Base-by-base conservation (phyloP, 345 rosid genomes). In the Eucalyptus sp. region DNA sequence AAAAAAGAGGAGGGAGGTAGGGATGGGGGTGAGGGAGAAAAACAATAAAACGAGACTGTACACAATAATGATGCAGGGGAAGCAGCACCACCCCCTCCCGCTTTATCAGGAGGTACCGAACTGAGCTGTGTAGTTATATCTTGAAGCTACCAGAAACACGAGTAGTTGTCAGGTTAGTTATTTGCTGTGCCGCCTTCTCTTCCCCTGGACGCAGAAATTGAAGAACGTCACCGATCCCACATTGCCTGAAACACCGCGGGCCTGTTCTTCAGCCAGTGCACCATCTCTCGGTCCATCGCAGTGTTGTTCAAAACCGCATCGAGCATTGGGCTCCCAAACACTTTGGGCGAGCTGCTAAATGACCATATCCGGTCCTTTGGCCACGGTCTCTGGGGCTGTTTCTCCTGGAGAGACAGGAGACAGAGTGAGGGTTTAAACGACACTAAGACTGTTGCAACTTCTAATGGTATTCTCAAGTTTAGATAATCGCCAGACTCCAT, bases 281-380 rank as follows among this genome's bases (percentile, higher is more conserved):
- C 88, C 94, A 98, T 92, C 81, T 98, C 99, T 93, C 94, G 94
- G 90, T 98, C 99, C 86, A 97, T 85, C 27, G 93, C 64, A 48
- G 94, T 56, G 87, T 91, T 92, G 68, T 90, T 92, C 76, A 97
- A 83, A n/a, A 94, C 95, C 1, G 97, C 92, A 86, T 98, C 99
- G 6, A 98, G 93, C 99, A 97, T 98, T 20, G 99, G 99, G 93
- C 99, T 97, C 81, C 99, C 99, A 49, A 94, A 90, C 50, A 97
- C 92, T 89, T 93, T 91, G 1, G 95, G 95, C 27, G 87, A 43
- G 71, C 89, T 90, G 92, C 95, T 96, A 90, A 97, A 98, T 37
- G 95, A 92, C 99, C 99, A 98, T 91, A 97, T 97, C 88, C 94
- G 95, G 89, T 98, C 99, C 93, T 94, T 95, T 13, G 99, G 98